Conservation (phyloP, 1,139 yeast species). For the Kodamaea arcana region DNA sequence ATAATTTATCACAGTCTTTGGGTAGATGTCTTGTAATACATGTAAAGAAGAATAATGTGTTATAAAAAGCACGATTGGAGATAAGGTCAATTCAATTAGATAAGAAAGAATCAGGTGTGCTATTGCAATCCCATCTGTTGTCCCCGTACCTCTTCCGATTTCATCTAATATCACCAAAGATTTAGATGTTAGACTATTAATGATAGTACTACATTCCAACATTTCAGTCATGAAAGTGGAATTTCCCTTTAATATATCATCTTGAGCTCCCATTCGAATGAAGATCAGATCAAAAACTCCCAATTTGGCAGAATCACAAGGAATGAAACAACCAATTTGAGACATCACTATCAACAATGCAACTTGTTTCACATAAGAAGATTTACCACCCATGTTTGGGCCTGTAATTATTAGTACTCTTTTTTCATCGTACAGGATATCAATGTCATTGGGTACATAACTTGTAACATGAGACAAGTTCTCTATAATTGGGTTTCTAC, state of each 20-base stretch:
- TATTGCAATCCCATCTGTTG: slow-evolving; percentile 83
- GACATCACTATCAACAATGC: slow-evolving; percentile 55
- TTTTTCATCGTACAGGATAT: slow-evolving; percentile 37
- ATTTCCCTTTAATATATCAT: slow-evolving; percentile 61
- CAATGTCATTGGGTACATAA: slow-evolving; percentile 70
- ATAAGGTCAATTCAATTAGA: slow-evolving; percentile 40
- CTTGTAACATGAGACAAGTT: slow-evolving; percentile 32
- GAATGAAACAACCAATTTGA: slow-evolving; percentile 46
- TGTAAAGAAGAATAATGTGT: slow-evolving; percentile 84
- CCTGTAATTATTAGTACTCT: slow-evolving; percentile 65
- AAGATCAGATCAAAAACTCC: slow-evolving; percentile 59
- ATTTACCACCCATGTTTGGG: slow-evolving; percentile 77
- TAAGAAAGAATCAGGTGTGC: slow-evolving; percentile 75
- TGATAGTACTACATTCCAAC: slow-evolving; percentile 58
- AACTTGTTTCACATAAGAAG: slow-evolving; percentile 62
- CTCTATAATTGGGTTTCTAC: slow-evolving; percentile 82
- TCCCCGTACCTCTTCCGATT: slow-evolving; percentile 80
- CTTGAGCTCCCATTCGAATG: slow-evolving; percentile 70
- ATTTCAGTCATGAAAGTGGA: slow-evolving; percentile 78
- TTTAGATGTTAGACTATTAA: slow-evolving; percentile 39
- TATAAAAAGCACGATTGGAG: slow-evolving; percentile 68
- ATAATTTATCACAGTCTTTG: slow-evolving; percentile 47
- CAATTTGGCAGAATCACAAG: slow-evolving; percentile 41
- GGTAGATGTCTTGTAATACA: slow-evolving; percentile 41
- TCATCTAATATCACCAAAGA: slow-evolving; percentile 63